Percentiles rank a stretch among this genome's conserved stretches.
phyloP scores from a whole-genome alignment of 1,284 basidiomycete species.

The Cryptococcus deneoformans region DNA sequence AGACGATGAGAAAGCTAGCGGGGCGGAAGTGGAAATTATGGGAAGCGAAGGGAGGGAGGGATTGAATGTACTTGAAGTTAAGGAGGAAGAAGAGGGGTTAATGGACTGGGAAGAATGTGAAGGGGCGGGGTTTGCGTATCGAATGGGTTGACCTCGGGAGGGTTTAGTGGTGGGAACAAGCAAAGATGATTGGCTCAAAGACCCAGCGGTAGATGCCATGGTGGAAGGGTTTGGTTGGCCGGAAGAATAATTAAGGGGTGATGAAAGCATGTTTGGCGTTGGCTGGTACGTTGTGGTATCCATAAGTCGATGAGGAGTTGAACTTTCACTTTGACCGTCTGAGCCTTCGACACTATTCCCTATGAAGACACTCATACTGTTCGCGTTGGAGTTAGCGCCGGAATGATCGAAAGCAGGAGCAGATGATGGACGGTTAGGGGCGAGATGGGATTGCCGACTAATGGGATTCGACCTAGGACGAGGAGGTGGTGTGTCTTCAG shows the following conservation, averaged over 20 bases:
- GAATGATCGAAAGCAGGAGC: conserved; percentile 13
- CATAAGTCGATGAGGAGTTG: neutral
- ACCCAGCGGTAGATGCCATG: neutral
- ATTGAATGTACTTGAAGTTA: conserved; percentile 11
- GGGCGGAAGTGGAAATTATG: conserved; percentile 1
- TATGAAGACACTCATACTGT: neutral
- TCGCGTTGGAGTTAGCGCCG: neutral
- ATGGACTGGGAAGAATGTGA: neutral
- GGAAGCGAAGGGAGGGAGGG: conserved; percentile 8
- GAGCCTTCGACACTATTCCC: neutral
- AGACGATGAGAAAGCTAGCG: too few species aligned
- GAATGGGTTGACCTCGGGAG: conserved; percentile 7
- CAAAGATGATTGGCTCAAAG: neutral
- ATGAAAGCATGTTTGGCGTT: conserved; percentile 11
- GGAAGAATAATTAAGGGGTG: conserved; percentile 11
- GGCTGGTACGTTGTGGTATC: conserved; percentile 6
- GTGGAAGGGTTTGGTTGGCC: neutral
- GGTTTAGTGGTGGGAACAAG: conserved; percentile 5
- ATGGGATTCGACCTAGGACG: neutral
- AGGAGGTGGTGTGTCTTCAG: conserved; percentile 19
- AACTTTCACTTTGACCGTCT: neutral
- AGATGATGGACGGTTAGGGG: conserved; percentile 17
- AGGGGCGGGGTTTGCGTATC: conserved; percentile 1
- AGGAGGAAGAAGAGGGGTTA: conserved; percentile 3
- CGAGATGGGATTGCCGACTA: conserved; percentile 4